Conservation (phyloP, 176 grass and related monocot species). For the Leersia perrieri region DNA sequence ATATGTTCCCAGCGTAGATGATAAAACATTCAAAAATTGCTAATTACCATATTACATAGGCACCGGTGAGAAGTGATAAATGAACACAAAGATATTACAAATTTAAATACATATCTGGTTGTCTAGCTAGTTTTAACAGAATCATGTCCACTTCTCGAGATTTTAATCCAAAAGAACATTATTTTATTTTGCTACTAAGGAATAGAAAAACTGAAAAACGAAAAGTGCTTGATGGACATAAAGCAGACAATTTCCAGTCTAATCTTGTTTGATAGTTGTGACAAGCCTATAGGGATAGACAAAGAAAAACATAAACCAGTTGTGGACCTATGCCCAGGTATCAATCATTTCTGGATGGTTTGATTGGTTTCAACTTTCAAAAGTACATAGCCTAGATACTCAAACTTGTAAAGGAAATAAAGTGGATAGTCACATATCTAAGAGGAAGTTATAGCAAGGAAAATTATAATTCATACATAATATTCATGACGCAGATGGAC, state of each 20-base stretch:
- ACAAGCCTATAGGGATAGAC: neutral
- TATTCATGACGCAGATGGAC: conserved; percentile 20
- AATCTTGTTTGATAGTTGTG: neutral
- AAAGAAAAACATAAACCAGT: neutral
- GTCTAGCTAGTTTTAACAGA: conserved; percentile 4
- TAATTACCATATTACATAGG: neutral
- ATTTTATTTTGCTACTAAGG: conserved; percentile 5
- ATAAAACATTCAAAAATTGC: neutral
- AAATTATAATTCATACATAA: conserved; percentile 17
- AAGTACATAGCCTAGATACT: conserved; percentile 24
- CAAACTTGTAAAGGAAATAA: conserved; percentile 7
- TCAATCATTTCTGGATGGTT: conserved; percentile 1
- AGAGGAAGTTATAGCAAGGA: no score
- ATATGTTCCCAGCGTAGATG: neutral
- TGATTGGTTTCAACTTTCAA: conserved; percentile 1
- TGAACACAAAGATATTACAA: conserved; percentile 5
- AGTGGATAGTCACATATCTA: conserved; percentile 1
- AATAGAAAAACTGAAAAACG: neutral
- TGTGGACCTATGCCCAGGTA: neutral
- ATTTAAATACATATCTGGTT: conserved; percentile 2
- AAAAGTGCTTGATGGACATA: neutral
- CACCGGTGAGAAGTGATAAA: neutral
- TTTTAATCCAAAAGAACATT: neutral
- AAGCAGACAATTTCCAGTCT: neutral
- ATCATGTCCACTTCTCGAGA: neutral